Evolutionary conservation across 495 filamentous ascomycete species (phyloP).

Genomic region (Polyplosphaeria fusca): DNA sequence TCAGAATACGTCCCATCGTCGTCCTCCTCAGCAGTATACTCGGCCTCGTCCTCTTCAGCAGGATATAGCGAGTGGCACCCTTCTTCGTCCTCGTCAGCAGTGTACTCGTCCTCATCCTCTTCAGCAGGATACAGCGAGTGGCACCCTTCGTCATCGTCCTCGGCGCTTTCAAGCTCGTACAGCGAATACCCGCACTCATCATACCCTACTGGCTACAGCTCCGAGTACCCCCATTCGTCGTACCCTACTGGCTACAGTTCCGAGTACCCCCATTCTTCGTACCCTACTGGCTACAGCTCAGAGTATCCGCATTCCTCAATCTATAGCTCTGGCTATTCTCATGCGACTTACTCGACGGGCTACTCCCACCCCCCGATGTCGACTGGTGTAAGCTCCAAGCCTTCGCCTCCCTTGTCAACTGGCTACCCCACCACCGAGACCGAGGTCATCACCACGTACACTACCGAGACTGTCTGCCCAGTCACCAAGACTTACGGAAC

Average conservation of each 20-base stretch:
- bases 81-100: background rate
- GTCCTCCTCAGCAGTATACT: background rate
- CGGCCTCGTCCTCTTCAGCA: conserved; percentile 1
- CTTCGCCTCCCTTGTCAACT: conserved; percentile 17
- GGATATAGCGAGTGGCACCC: background rate
- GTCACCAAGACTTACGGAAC: conserved; percentile 31
- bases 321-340: background rate
- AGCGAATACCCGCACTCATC: background rate
- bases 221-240: background rate
- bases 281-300: background rate
- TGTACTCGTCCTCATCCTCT: background rate
- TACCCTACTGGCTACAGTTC: background rate
- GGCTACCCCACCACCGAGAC: conserved; percentile 17
- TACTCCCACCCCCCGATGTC: background rate
- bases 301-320: too few relatives aligned
- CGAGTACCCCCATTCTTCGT: background rate
- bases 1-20: background rate
- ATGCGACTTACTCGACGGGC: background rate
- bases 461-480: conserved; percentile 34
- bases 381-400: conserved; percentile 3
- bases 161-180: background rate
- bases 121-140: background rate
- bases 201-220: background rate
- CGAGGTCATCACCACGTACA: conserved; percentile 35
- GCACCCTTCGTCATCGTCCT: background rate